Percentiles rank a stretch among this genome's conserved stretches.
Conservation (phyloP, 2,329 filamentous ascomycete species). For the Botrytis medusae region DNA sequence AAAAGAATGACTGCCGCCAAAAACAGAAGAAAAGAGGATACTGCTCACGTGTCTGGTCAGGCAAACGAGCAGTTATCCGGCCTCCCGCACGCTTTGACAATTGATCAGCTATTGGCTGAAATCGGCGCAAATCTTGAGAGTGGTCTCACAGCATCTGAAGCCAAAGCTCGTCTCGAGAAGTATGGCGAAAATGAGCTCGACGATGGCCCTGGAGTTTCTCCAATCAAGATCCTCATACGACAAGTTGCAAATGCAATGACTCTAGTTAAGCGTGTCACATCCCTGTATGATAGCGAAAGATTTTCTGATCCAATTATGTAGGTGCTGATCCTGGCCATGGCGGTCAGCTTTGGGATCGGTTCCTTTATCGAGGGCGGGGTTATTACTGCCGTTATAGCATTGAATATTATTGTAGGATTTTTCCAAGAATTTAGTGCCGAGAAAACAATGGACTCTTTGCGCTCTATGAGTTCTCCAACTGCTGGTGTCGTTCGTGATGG, state of each 20-base stretch:
- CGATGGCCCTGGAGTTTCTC: constrained; percentile 57
- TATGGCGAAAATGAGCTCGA: constrained; percentile 65
- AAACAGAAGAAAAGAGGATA: too few relatives aligned
- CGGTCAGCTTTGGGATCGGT: constrained; percentile 55
- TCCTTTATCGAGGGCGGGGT: constrained; percentile 63
- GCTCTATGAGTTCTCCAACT: constrained; percentile 50
- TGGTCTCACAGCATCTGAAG: constrained; percentile 57
- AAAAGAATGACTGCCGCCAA: too few relatives aligned
- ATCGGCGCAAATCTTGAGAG: constrained; percentile 55
- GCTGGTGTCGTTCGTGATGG: constrained; percentile 53
- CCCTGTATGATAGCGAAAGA: neutral
- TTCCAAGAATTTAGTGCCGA: constrained; percentile 54
- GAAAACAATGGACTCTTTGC: constrained; percentile 54
- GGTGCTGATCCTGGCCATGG: constrained; percentile 58
- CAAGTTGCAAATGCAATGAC: constrained; percentile 71
- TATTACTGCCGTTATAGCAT: constrained; percentile 54
- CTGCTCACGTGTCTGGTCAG: constrained; percentile 43
- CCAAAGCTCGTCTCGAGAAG: constrained; percentile 52
- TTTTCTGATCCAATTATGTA: constrained; percentile 35
- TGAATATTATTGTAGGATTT: constrained; percentile 61
- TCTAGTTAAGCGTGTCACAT: constrained; percentile 44
- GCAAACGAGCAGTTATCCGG: constrained; percentile 54
- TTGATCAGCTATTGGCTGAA: constrained; percentile 53
- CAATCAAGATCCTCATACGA: constrained; percentile 61
- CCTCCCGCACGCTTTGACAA: constrained; percentile 61